Conservation (phyloP, 768 basidiomycete genomes). For the Russula vinacea region DNA sequence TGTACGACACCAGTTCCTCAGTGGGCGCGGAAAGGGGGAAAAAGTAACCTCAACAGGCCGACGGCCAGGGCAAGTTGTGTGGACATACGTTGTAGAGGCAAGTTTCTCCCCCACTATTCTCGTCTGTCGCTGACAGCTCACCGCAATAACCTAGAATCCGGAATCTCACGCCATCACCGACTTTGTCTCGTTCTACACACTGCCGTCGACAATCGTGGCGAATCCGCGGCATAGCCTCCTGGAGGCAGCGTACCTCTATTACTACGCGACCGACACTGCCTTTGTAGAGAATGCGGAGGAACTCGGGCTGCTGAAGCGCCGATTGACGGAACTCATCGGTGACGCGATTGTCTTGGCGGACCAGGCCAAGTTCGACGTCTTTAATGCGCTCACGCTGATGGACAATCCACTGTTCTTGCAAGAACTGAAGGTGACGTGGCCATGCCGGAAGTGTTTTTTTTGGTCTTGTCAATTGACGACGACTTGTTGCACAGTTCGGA, state of each 20-base stretch:
- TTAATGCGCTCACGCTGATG: slow-evolving; percentile 94
- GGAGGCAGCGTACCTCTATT: slow-evolving; percentile 93
- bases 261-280: slow-evolving; percentile 83
- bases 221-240: slow-evolving; percentile 67
- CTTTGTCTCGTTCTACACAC: slow-evolving; percentile 94
- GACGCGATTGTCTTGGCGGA: slow-evolving; percentile 83
- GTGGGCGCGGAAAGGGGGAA: slow-evolving; percentile 67
- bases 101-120: slow-evolving; percentile 23
- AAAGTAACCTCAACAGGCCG: slow-evolving; percentile 47
- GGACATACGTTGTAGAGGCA: slow-evolving; percentile 96
- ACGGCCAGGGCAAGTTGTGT: slow-evolving; percentile 82
- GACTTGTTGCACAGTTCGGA: slow-evolving; percentile 64
- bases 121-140: slow-evolving; percentile 2
- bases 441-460: not conserved
- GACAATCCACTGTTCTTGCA: slow-evolving; percentile 82
- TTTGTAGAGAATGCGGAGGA: slow-evolving; percentile 60
- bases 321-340: slow-evolving; percentile 66
- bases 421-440: slow-evolving; percentile 70
- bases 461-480: slow-evolving; percentile 14
- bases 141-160: slow-evolving; percentile 58
- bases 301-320: slow-evolving; percentile 59
- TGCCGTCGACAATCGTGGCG: slow-evolving; percentile 90
- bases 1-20: slow-evolving; percentile 80
- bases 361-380: slow-evolving; percentile 88
- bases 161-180: slow-evolving; percentile 83